phyloP scores from a whole-genome alignment of 2,329 filamentous ascomycete genomes.

The Fusarium albosuccineum region DNA sequence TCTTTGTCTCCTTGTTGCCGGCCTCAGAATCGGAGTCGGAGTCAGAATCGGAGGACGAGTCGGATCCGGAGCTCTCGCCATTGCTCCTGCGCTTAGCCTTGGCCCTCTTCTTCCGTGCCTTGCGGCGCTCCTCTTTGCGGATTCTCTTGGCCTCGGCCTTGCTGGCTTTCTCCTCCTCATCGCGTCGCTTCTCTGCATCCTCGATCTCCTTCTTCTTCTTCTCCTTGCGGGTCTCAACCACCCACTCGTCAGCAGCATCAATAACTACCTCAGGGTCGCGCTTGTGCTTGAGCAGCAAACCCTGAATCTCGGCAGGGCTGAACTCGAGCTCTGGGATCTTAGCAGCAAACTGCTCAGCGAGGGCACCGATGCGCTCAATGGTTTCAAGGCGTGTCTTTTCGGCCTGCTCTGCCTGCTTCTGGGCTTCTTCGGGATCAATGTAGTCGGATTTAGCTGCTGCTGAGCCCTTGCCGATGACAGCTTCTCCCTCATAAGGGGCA shows the following conservation, averaged over 20 bases:
- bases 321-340: conserved; percentile 68
- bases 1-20: conserved; percentile 30
- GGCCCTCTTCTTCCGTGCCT: conserved; percentile 42
- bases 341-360: conserved; percentile 63
- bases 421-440: conserved; percentile 39
- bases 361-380: conserved; percentile 56
- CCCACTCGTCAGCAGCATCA: conserved; percentile 61
- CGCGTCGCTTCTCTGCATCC: conserved; percentile 57
- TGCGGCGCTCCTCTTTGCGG: conserved; percentile 44
- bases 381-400: conserved; percentile 52
- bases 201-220: conserved; percentile 61
- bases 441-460: conserved; percentile 23
- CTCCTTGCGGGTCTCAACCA: conserved; percentile 62
- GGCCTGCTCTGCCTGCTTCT: conserved; percentile 49
- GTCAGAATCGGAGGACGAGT: conserved; percentile 37
- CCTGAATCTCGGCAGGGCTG: conserved; percentile 72
- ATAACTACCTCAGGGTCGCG: conserved; percentile 63
- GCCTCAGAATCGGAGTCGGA: conserved; percentile 42
- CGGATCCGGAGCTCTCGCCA: conserved; percentile 40
- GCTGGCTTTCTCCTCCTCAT: conserved; percentile 51
- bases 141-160: conserved; percentile 49
- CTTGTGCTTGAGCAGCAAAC: conserved; percentile 69
- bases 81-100: conserved; percentile 42
- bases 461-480: conserved; percentile 8
- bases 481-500: conserved; percentile 60